A percentile compares a stretch with the other conserved stretches of the same genome.
Conservation (phyloP, 2,329 filamentous ascomycete species). For the Blastomyces silverae region DNA sequence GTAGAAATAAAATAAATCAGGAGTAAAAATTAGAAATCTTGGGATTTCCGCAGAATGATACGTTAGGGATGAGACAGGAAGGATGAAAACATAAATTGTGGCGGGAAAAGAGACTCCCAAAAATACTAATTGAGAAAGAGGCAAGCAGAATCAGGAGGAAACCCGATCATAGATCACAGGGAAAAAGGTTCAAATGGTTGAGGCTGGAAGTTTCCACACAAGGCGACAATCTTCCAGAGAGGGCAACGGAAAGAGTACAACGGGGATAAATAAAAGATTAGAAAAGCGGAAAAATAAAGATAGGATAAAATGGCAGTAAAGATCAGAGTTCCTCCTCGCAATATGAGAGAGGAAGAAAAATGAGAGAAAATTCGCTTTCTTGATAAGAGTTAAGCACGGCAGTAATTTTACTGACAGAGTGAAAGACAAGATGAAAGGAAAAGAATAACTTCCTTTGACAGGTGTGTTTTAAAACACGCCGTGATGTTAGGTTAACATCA, state of each 20-base stretch:
- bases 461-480: constrained; percentile 12
- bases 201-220: neutral
- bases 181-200: neutral
- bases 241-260: neutral
- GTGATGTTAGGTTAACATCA: constrained; percentile 13
- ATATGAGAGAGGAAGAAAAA: neutral
- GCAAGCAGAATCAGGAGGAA: constrained; percentile 1
- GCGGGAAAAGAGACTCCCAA: neutral
- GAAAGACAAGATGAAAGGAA: too few relatives aligned
- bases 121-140: neutral
- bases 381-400: neutral
- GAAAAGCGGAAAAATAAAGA: constrained; percentile 1
- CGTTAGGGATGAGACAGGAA: neutral
- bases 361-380: neutral
- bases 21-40: constrained; percentile 6
- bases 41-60: constrained; percentile 5
- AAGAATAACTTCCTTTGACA: neutral
- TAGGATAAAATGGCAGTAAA: neutral
- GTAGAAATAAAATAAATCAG: neutral
- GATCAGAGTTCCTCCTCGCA: neutral
- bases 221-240: neutral
- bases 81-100: neutral
- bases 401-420: constrained; percentile 13
- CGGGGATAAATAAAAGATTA: neutral
- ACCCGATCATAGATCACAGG: neutral